These are phyloP conservation scores for Ophiostoma australiae DNA, from an alignment of 2,329 filamentous ascomycete species.

Conservation along the genomic window DNA sequence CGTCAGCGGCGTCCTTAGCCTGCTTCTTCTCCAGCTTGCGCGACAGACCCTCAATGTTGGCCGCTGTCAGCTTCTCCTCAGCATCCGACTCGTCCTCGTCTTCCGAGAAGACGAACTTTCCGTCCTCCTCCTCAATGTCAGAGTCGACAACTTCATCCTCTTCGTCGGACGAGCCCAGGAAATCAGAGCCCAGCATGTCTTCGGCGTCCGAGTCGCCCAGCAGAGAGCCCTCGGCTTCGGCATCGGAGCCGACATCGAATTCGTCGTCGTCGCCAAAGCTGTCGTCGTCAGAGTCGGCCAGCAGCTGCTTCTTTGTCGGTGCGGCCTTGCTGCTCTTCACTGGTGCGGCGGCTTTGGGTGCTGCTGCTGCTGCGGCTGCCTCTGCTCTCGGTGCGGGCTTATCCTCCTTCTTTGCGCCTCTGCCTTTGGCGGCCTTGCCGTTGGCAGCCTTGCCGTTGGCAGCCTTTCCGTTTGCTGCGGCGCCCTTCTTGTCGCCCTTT, in stretches of 20 bases:
- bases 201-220: constrained; percentile 41
- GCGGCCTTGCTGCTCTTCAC: constrained; percentile 19
- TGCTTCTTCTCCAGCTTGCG: constrained; percentile 73
- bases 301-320: constrained; percentile 32
- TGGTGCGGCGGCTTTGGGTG: constrained; percentile 28
- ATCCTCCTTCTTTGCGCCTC: constrained; percentile 32
- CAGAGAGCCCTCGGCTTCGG: constrained; percentile 46
- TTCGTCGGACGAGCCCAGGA: constrained; percentile 49
- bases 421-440: constrained; percentile 31
- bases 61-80: constrained; percentile 86
- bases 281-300: constrained; percentile 31
- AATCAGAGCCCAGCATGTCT: constrained; percentile 38
- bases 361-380: neutral
- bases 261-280: constrained; percentile 35
- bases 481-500: constrained; percentile 36
- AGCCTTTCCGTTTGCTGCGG: constrained; percentile 31
- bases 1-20: constrained; percentile 74
- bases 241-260: constrained; percentile 38
- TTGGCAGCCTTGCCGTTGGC: constrained; percentile 24
- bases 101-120: constrained; percentile 81
- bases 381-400: constrained; percentile 9
- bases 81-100: constrained; percentile 88
- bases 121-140: constrained; percentile 53
- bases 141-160: constrained; percentile 61
- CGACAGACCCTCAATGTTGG: constrained; percentile 91